Conservation (phyloP, 1,284 basidiomycete genomes). For the Papiliotrema fonsecae region DNA sequence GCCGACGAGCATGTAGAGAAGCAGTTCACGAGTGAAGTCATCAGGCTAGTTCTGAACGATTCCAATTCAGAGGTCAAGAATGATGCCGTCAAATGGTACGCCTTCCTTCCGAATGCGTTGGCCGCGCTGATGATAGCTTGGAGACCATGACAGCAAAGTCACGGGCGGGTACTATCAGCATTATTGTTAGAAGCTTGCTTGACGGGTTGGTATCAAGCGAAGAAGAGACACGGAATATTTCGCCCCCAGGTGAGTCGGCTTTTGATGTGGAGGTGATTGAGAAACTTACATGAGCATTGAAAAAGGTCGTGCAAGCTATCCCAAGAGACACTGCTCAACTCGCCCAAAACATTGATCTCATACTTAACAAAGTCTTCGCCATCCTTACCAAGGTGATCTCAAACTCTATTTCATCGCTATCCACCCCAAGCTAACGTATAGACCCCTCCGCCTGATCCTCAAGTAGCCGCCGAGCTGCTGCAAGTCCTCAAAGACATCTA, state of each 20-base stretch:
- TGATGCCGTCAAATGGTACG: constrained; percentile 86
- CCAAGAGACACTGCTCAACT: constrained; percentile 74
- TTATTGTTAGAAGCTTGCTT: constrained; percentile 67
- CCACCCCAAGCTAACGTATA: constrained; percentile 2
- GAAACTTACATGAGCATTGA: constrained; percentile 60
- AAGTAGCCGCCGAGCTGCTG: constrained; percentile 82
- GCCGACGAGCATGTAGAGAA: constrained; percentile 78
- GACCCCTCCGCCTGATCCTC: constrained; percentile 59
- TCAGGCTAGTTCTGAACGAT: constrained; percentile 81
- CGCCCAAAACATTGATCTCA: constrained; percentile 70
- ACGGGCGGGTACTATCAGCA: constrained; percentile 66
- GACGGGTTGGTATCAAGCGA: constrained; percentile 24
- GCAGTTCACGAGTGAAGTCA: constrained; percentile 71
- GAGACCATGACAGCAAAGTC: constrained; percentile 33
- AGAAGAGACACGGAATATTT: constrained; percentile 67
- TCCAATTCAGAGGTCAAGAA: constrained; percentile 98
- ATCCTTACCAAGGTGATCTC: constrained; percentile 72
- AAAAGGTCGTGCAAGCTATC: constrained; percentile 88
- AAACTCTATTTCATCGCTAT: too few species aligned
- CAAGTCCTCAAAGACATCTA: constrained; percentile 89
- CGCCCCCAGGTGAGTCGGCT: constrained; percentile 69
- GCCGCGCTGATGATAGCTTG: constrained; percentile 16
- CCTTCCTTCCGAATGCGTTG: not conserved
- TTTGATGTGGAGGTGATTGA: not conserved
- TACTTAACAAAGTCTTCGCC: constrained; percentile 75